These are phyloP conservation scores for Earliella scabrosa DNA, from an alignment of 1,284 basidiomycete genomes.

Conservation along the genomic window DNA sequence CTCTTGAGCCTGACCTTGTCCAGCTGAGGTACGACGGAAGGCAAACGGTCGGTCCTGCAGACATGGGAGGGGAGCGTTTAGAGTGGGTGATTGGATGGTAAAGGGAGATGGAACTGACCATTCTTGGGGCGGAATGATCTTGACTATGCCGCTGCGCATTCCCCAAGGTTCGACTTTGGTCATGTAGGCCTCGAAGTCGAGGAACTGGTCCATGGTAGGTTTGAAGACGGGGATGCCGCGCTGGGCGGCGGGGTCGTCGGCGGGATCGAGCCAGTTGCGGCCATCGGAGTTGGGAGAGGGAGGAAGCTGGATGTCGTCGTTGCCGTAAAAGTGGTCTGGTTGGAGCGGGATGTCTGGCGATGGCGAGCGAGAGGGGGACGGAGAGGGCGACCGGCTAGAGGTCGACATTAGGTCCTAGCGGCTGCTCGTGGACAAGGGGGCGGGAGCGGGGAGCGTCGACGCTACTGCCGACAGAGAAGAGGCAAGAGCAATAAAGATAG, in stretches of 20 bases:
- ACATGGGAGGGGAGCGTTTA: conserved; percentile 5
- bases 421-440: background rate
- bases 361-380: conserved; percentile 58
- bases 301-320: conserved; percentile 53
- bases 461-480: background rate
- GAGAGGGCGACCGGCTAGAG: conserved; percentile 44
- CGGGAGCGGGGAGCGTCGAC: background rate
- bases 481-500: conserved; percentile 6
- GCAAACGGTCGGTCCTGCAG: conserved; percentile 73
- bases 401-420: conserved; percentile 26
- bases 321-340: conserved; percentile 82
- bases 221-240: conserved; percentile 94
- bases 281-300: conserved; percentile 63
- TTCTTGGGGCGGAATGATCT: conserved; percentile 91
- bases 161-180: conserved; percentile 88
- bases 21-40: conserved; percentile 70
- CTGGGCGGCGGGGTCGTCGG: conserved; percentile 83
- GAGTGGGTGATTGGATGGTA: background rate
- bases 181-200: conserved; percentile 90
- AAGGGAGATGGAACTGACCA: conserved; percentile 62
- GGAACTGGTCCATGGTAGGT: conserved; percentile 87
- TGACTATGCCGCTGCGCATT: conserved; percentile 86
- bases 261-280: conserved; percentile 71
- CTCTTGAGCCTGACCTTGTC: conserved; percentile 77
- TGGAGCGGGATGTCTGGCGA: conserved; percentile 58